Evolutionary conservation across 805 yeast species (phyloP).

Genomic region (Saturnispora galanensis): DNA sequence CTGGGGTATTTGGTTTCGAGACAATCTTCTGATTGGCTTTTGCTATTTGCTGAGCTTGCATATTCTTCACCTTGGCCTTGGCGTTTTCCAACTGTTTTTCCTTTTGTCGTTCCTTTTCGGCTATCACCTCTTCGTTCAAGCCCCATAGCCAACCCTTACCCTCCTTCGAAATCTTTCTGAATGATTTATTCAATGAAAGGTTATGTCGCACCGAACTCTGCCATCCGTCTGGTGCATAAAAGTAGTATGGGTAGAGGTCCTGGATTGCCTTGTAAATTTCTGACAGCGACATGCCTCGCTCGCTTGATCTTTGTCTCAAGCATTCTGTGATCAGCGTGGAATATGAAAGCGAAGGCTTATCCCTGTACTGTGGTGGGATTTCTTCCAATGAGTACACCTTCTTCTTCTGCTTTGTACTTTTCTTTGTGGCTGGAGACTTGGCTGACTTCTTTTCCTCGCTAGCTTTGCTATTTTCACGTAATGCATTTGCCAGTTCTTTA

Average conservation of each 20-base stretch:
- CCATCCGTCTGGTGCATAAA: slow-evolving; percentile 96
- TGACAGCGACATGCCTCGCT: slow-evolving; percentile 67
- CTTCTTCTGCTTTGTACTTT: slow-evolving; percentile 44
- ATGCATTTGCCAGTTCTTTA: slow-evolving; percentile 18
- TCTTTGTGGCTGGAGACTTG: slow-evolving; percentile 22
- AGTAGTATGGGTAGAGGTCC: slow-evolving; percentile 82
- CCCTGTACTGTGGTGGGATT: slow-evolving; percentile 78
- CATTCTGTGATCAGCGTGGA: slow-evolving; percentile 76
- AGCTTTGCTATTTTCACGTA: slow-evolving; percentile 24
- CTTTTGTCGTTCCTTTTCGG: slow-evolving; percentile 65
- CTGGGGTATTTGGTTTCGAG: background rate
- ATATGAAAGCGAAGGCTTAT: slow-evolving; percentile 76
- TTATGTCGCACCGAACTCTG: slow-evolving; percentile 91
- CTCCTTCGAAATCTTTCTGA: slow-evolving; percentile 69
- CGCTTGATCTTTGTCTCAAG: slow-evolving; percentile 53
- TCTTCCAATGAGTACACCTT: slow-evolving; percentile 69
- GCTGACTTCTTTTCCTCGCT: slow-evolving; percentile 17
- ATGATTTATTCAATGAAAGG: slow-evolving; percentile 75
- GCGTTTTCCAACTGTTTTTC: slow-evolving; percentile 58
- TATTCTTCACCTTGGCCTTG: slow-evolving; percentile 16
- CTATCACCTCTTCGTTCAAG: slow-evolving; percentile 73
- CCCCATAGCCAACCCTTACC: slow-evolving; percentile 97
- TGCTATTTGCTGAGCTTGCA: slow-evolving; percentile 8
- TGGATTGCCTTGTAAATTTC: slow-evolving; percentile 84
- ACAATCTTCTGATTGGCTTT: slow-evolving; percentile 3